Conservation (phyloP, 2,329 filamentous ascomycete species). For the Colletotrichum tabaci region DNA sequence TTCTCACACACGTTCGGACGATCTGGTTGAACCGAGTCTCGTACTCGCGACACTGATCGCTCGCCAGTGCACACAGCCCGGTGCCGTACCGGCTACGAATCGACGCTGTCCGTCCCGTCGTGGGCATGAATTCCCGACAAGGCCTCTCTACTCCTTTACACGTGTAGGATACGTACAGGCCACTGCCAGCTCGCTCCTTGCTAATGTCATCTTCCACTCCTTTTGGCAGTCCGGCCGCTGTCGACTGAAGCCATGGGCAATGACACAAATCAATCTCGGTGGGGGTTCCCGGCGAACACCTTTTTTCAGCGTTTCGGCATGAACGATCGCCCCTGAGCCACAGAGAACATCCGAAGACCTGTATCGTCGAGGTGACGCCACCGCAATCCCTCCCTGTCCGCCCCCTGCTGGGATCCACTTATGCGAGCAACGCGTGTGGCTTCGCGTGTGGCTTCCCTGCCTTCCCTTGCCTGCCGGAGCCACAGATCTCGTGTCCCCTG, state of each 20-base stretch:
- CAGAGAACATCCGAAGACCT: constrained; percentile 31
- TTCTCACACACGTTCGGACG: constrained; percentile 32
- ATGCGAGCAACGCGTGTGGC: constrained; percentile 31
- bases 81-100: constrained; percentile 40
- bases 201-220: constrained; percentile 11
- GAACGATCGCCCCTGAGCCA: constrained; percentile 42
- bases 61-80: constrained; percentile 27
- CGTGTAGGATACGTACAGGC: background rate
- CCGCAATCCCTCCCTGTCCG: constrained; percentile 6
- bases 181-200: constrained; percentile 12
- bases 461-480: constrained; percentile 24
- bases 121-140: constrained; percentile 32
- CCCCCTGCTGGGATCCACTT: constrained; percentile 27
- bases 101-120: constrained; percentile 27
- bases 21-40: constrained; percentile 40
- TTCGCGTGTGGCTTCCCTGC: constrained; percentile 14
- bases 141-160: background rate
- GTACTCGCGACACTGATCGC: constrained; percentile 38
- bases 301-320: constrained; percentile 30
- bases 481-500: constrained; percentile 19
- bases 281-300: constrained; percentile 16
- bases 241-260: constrained; percentile 25
- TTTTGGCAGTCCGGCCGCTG: constrained; percentile 12
- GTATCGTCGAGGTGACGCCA: constrained; percentile 24
- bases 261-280: constrained; percentile 12